Evolutionary conservation across 495 filamentous ascomycete genomes (phyloP).

Genomic region (Podospora didyma): DNA sequence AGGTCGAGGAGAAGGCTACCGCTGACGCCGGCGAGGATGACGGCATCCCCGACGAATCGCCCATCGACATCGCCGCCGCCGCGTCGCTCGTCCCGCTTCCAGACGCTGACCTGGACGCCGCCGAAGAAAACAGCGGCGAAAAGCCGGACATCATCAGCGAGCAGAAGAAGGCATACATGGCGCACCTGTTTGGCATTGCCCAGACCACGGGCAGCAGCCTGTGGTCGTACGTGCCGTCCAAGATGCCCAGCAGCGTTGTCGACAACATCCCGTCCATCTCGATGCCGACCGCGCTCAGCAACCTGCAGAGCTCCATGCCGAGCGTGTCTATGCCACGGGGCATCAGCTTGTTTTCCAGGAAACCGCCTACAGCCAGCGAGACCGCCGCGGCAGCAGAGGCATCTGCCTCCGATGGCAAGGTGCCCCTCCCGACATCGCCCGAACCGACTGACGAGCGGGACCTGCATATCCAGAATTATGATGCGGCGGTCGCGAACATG

Average conservation of each 20-base stretch:
- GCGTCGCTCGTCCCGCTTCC: constrained; percentile 41
- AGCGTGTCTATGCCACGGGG: constrained; percentile 15
- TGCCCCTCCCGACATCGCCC: no score
- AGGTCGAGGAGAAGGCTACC: background rate
- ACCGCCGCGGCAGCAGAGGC: background rate
- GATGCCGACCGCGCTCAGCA: constrained; percentile 23
- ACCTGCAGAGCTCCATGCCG: constrained; percentile 14
- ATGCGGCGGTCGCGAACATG: no score
- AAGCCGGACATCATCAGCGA: constrained; percentile 5
- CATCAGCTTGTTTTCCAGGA: constrained; percentile 15
- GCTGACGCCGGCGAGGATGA: constrained; percentile 14
- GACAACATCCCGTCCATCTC: constrained; percentile 21
- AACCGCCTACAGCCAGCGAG: background rate
- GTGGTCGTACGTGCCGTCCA: constrained; percentile 38
- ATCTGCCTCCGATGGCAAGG: background rate
- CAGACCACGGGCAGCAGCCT: constrained; percentile 37
- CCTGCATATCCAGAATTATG: no score
- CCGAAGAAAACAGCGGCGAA: constrained; percentile 4
- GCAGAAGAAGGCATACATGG: constrained; percentile 37
- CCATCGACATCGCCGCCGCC: constrained; percentile 44
- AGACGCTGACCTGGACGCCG: constrained; percentile 27
- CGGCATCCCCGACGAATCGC: constrained; percentile 38
- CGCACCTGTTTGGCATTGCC: constrained; percentile 44
- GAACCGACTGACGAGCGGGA: no score
- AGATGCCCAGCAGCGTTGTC: constrained; percentile 26